phyloP scores from a whole-genome alignment of 495 filamentous ascomycete genomes.

The Cercophora scortea region DNA sequence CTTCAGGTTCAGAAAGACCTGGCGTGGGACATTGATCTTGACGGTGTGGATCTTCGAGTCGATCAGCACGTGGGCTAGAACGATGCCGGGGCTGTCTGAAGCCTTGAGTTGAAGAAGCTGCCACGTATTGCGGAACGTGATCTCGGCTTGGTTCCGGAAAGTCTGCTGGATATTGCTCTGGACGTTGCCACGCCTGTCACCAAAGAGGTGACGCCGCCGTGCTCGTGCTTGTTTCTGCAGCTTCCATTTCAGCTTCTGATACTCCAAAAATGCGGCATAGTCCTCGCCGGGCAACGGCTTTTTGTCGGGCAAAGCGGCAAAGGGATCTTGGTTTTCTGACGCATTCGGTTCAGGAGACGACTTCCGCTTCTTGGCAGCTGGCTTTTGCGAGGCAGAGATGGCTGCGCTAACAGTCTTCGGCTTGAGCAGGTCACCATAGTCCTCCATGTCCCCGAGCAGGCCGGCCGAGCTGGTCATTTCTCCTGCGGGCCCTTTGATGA shows the following conservation, averaged over 20 bases:
- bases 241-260: constrained; percentile 99
- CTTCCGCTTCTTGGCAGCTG: constrained; percentile 70
- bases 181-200: constrained; percentile 62
- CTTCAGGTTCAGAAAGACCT: constrained; percentile 87
- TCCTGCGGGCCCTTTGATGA: constrained; percentile 38
- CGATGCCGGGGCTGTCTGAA: constrained; percentile 74
- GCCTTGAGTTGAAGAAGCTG: constrained; percentile 81
- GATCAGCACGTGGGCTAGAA: constrained; percentile 85
- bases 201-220: constrained; percentile 85
- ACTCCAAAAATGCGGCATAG: constrained; percentile 81
- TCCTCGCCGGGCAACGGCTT: constrained; percentile 86
- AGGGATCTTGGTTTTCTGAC: constrained; percentile 62
- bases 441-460: constrained; percentile 68
- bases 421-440: constrained; percentile 68
- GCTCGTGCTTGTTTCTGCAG: constrained; percentile 89
- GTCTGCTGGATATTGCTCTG: constrained; percentile 74
- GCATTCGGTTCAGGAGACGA: constrained; percentile 50
- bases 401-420: constrained; percentile 57
- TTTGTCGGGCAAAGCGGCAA: constrained; percentile 68
- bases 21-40: constrained; percentile 81
- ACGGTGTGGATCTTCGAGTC: constrained; percentile 82
- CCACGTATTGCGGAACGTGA: constrained; percentile 87
- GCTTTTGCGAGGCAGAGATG: constrained; percentile 36
- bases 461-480: constrained; percentile 51
- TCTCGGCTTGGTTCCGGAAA: constrained; percentile 85